Percentiles rank a stretch among this genome's conserved stretches.
Evolutionary conservation across 495 filamentous ascomycete genomes (phyloP).

Genomic region (Venustampulla echinocandica): DNA sequence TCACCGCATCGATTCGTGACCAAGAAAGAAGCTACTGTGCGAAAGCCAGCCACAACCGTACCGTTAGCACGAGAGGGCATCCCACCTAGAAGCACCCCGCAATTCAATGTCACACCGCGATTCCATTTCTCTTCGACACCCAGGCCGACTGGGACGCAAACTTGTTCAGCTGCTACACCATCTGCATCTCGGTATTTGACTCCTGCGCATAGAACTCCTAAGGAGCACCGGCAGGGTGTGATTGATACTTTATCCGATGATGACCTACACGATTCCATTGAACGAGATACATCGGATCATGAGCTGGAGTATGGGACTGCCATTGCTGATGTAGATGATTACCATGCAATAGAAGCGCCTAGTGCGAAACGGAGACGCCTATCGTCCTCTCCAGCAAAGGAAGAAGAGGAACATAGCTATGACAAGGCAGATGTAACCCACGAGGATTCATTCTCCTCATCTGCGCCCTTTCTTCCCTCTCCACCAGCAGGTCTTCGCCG

Average conservation of each 20-base stretch:
- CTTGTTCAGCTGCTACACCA: conserved; percentile 9
- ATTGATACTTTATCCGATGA: conserved; percentile 12
- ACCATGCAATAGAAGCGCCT: conserved; percentile 13
- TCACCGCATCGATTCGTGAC: conserved; percentile 24
- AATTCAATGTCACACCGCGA: conserved; percentile 24
- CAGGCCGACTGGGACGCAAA: conserved; percentile 11
- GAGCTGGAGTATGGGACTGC: conserved; percentile 2
- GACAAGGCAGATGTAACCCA: background rate
- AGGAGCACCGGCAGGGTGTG: conserved; percentile 7
- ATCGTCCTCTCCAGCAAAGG: conserved; percentile 8
- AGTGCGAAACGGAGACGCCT: conserved; percentile 16
- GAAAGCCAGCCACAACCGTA: too few species aligned
- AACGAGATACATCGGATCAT: conserved; percentile 11
- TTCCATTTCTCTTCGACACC: conserved; percentile 21
- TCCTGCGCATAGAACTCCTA: conserved; percentile 12
- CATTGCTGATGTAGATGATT: conserved; percentile 17
- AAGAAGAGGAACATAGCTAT: background rate
- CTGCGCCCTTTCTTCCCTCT: conserved; percentile 16
- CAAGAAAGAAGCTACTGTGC: conserved; percentile 14
- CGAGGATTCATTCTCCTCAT: conserved; percentile 8
- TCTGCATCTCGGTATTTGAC: conserved; percentile 15
- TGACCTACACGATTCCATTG: conserved; percentile 15
- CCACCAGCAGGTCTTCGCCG: conserved; percentile 10
- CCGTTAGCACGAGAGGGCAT: conserved; percentile 7
- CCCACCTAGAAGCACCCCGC: conserved; percentile 12